These are phyloP conservation scores for Pestalotiopsis sp. DNA, from an alignment of 2,329 filamentous ascomycete species.

Conservation along the genomic window DNA sequence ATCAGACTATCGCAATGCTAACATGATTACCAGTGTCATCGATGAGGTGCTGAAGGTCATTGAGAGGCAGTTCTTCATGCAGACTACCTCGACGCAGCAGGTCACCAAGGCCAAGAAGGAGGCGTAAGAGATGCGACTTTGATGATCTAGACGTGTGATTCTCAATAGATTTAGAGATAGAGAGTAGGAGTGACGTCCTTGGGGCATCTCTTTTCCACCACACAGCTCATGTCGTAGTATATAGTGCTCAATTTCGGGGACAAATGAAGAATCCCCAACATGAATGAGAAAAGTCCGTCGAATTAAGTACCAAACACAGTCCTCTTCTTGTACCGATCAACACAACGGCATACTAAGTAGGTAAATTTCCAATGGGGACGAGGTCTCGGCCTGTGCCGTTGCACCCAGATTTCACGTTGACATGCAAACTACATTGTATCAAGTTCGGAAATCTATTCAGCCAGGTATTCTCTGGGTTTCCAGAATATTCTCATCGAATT, in stretches of 20 bases:
- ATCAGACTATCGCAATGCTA: conserved; percentile 14
- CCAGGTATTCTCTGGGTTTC: no score
- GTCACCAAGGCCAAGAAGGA: conserved; percentile 53
- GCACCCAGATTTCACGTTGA: no score
- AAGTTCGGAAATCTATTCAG: no score
- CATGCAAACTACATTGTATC: no score
- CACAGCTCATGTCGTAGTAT: background rate
- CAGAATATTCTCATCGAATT: no score
- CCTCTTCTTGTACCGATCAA: background rate
- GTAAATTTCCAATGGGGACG: no score
- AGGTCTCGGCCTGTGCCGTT: no score
- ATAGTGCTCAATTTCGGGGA: background rate
- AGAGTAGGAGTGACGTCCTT: background rate
- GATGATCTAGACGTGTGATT: conserved; percentile 19
- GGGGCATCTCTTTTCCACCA: background rate
- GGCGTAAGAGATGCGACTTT: conserved; percentile 18
- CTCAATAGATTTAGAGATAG: conserved; percentile 16
- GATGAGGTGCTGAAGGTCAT: conserved; percentile 81
- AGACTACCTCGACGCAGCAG: conserved; percentile 40
- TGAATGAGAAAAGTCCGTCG: background rate
- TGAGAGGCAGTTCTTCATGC: conserved; percentile 68
- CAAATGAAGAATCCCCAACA: background rate
- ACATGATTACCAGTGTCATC: conserved; percentile 57
- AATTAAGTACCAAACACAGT: background rate
- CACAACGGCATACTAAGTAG: no score